Base-by-base conservation (phyloP, 2,329 filamentous ascomycete genomes). In the Fusarium virguliforme region DNA sequence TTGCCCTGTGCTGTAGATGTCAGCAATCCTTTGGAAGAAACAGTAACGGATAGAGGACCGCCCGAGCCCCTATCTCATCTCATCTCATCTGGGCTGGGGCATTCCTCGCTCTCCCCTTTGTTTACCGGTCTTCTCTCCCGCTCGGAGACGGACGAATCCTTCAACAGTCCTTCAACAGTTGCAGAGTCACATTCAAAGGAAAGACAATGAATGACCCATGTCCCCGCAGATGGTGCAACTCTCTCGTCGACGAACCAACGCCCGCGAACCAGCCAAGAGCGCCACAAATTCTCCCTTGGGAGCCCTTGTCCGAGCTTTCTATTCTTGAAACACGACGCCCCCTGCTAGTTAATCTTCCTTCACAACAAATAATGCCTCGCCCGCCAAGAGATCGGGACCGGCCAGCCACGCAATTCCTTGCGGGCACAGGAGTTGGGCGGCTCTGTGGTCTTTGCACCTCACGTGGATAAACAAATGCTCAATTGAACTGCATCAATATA, bases 261-360 rank as follows among this genome's bases (percentile, higher is more conserved):
- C 28, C 15, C 8, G 10, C 13, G 24, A 46, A 26, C 13, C 13
- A 28, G 15, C 24, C 2, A 48, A n/a, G n/a, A 28, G 43, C 43
- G 43, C 43, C 43, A 48, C 43, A 32, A 8, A 8, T 12, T 48
- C 41, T 48, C 43, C n/a, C 43, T 48, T 48, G 43, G 43, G 18
- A 18, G 18, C 18, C 18, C 18, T 18, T 18, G 18, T 18, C 18
- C 18, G 18, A 18, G 18, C 18, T 15, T 48, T 48, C 43, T 48
- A 48, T 48, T 48, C 43, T 48, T 48, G 43, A 48, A 48, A 30
- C 43, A 48, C 30, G 43, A 48, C 15, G 26, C 10, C 43, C 43
- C 43, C 43, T 48, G 43, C 18, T 18, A 18, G 18, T 18, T 48
- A 15, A 48, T 48, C 43, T 48, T 48, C 41, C 4, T 10, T 22